Evolutionary conservation across 2,329 filamentous ascomycete species (phyloP).

Genomic region (Massarina eburnea): DNA sequence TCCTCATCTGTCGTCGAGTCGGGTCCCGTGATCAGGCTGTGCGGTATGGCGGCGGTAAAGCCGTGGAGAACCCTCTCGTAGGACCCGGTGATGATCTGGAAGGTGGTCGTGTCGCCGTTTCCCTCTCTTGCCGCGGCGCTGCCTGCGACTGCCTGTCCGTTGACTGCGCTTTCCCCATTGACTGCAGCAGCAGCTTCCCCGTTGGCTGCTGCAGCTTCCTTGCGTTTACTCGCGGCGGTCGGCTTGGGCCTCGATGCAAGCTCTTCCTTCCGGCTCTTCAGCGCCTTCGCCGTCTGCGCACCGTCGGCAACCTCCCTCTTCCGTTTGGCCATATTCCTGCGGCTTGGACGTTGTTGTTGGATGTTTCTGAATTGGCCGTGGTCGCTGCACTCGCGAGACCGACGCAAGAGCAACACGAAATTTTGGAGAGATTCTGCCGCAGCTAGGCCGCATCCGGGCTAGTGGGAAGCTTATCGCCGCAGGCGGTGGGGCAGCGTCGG

Average conservation of each 20-base stretch:
- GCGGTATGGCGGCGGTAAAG: slow-evolving; percentile 71
- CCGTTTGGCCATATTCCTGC: slow-evolving; percentile 36
- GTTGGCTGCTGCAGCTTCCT: slow-evolving; percentile 19
- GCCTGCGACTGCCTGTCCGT: not conserved
- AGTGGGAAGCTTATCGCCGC: slow-evolving; percentile 30
- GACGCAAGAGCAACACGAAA: slow-evolving; percentile 15
- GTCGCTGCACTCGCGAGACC: slow-evolving; percentile 4
- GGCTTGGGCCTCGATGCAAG: slow-evolving; percentile 20
- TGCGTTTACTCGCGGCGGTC: slow-evolving; percentile 17
- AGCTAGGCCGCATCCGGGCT: slow-evolving; percentile 20
- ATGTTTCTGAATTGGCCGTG: slow-evolving; percentile 4
- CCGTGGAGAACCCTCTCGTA: slow-evolving; percentile 94
- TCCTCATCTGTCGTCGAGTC: slow-evolving; percentile 20
- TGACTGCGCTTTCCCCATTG: slow-evolving; percentile 16
- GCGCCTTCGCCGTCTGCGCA: slow-evolving; percentile 18
- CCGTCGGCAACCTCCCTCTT: slow-evolving; percentile 33
- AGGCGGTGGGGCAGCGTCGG: slow-evolving; percentile 15
- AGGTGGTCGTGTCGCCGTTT: slow-evolving; percentile 41
- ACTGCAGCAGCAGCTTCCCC: slow-evolving; percentile 9
- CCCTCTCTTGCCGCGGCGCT: slow-evolving; percentile 8
- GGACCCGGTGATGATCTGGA: slow-evolving; percentile 89
- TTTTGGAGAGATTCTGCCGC: slow-evolving; percentile 21
- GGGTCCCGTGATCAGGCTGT: slow-evolving; percentile 31
- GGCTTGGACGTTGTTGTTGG: slow-evolving; percentile 14
- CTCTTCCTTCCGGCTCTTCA: slow-evolving; percentile 32